Evolutionary conservation across 129 eudicot genomes (phyloP), one percentile per base, ranked within the genome.

Genomic region (Smallanthus sonchifolius): DNA sequence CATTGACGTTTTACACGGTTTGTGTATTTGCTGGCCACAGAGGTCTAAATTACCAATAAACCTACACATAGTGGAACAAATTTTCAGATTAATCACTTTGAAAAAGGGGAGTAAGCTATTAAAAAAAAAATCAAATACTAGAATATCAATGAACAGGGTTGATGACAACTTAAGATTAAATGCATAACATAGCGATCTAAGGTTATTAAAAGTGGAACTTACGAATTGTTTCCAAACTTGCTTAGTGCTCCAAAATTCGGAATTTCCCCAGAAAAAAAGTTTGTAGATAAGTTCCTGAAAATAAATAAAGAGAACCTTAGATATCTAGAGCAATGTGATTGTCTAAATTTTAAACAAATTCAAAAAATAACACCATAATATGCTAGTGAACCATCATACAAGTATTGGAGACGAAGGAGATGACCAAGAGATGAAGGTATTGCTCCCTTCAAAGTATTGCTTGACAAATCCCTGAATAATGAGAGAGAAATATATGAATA

Each of bases 391-490:
- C 19, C 14, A 28, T 88, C 97, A 78, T 80, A 94, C 98, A 94
- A 20, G 85, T 83, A 82, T 14, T 85, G 83, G 51, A 94, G 96
- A 63, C 79, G 89, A 34, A 80, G 80, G 36, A 94, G 92, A 74
- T 83, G 98, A 8, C 96, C 97, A 55, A 94, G 91, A 14, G 98
- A 94, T 16, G 98, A 85, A 74, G 98, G 98, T 75, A 94, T 91
- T 7, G 96, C 89, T 57, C 98, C 98, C 43, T 74, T 86, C 67
- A 94, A 84, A 67, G 93, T 84, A 74, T 94, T 94, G 82, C 97
- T 88, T 28, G 98, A 90, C 72, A 94, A 83, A 81, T 94, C 98
- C 68, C 98, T 94, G 61, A 14, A 69, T 36, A 9, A 15, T 10
- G 36, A 38, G 37, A 60, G 49, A 71, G 2, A 13, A 45, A 17